Percentiles rank a stretch among this genome's conserved stretches.
Conservation (phyloP, 768 basidiomycete species). For the Mycena amicta region DNA sequence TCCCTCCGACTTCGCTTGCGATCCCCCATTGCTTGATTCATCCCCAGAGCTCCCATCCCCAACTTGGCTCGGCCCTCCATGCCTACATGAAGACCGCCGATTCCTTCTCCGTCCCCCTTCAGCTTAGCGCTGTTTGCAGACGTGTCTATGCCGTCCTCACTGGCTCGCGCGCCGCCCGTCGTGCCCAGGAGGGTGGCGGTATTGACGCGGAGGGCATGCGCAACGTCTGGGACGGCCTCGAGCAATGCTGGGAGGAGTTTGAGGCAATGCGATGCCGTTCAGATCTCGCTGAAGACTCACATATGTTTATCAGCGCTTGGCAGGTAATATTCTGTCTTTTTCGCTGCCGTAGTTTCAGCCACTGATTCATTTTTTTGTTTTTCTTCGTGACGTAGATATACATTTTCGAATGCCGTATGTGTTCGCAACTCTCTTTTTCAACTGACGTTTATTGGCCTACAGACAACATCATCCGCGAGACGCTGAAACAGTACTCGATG, state of each 20-base stretch:
- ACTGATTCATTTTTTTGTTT: conserved; percentile 22
- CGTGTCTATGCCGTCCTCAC: conserved; percentile 79
- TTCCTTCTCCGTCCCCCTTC: conserved; percentile 70
- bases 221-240: conserved; percentile 84
- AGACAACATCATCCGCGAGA: conserved; percentile 88
- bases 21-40: conserved; percentile 20
- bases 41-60: conserved; percentile 25
- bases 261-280: conserved; percentile 52
- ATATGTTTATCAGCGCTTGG: conserved; percentile 82
- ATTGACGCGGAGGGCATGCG: conserved; percentile 68
- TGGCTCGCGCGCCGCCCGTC: conserved; percentile 70
- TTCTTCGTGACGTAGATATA: too few species aligned
- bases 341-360: conserved; percentile 11
- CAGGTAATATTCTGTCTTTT: conserved; percentile 50
- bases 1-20: conserved; percentile 26
- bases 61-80: conserved; percentile 38
- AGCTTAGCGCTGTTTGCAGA: conserved; percentile 76
- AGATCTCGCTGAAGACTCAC: conserved; percentile 43
- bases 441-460: conserved; percentile 17
- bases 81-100: conserved; percentile 58
- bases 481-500: conserved; percentile 63
- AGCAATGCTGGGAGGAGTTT: conserved; percentile 83
- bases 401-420: conserved; percentile 87
- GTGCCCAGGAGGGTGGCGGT: conserved; percentile 50
- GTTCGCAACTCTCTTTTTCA: conserved; percentile 5